phyloP scores from a whole-genome alignment of 1,139 yeast genomes.

The Nakaseomyces nivariensis region DNA sequence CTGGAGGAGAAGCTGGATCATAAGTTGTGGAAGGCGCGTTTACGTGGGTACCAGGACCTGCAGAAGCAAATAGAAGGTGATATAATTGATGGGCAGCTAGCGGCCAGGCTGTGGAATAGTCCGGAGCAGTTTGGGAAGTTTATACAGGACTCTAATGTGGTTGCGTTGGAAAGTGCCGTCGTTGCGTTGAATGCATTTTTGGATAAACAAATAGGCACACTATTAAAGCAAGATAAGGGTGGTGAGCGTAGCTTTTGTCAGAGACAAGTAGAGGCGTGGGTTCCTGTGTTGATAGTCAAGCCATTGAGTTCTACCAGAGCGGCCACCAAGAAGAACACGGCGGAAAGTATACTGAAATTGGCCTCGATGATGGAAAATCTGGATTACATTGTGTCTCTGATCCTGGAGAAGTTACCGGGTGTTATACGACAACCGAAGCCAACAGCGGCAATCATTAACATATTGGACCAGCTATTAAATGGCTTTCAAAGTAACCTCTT shows the following conservation, averaged over 20 bases:
- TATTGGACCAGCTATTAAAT: constrained; percentile 29
- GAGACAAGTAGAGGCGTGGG: constrained; percentile 29
- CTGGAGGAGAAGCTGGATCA: constrained; percentile 57
- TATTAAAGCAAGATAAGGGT: too few species aligned
- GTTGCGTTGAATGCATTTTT: constrained; percentile 30
- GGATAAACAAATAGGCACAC: neutral
- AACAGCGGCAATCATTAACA: constrained; percentile 52
- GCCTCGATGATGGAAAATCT: constrained; percentile 53
- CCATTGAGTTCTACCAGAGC: constrained; percentile 70
- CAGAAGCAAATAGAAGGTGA: constrained; percentile 44
- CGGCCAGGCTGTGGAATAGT: constrained; percentile 41
- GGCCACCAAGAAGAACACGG: constrained; percentile 59
- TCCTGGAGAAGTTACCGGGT: constrained; percentile 33
- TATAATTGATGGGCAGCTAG: constrained; percentile 44
- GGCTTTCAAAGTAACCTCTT: constrained; percentile 60
- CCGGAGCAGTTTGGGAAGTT: constrained; percentile 48
- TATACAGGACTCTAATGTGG: constrained; percentile 74
- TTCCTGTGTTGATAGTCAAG: constrained; percentile 55
- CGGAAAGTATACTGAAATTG: constrained; percentile 51
- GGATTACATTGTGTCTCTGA: constrained; percentile 55
- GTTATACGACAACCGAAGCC: constrained; percentile 56
- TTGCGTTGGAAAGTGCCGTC: constrained; percentile 82
- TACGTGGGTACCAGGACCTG: constrained; percentile 67
- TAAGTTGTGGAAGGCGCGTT: constrained; percentile 83
- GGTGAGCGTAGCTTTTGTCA: too few species aligned